Evolutionary conservation across 371 early-diverging fungal species (phyloP), one percentile per base, ranked within the genome.

Genomic region (Catenaria anguillulae): DNA sequence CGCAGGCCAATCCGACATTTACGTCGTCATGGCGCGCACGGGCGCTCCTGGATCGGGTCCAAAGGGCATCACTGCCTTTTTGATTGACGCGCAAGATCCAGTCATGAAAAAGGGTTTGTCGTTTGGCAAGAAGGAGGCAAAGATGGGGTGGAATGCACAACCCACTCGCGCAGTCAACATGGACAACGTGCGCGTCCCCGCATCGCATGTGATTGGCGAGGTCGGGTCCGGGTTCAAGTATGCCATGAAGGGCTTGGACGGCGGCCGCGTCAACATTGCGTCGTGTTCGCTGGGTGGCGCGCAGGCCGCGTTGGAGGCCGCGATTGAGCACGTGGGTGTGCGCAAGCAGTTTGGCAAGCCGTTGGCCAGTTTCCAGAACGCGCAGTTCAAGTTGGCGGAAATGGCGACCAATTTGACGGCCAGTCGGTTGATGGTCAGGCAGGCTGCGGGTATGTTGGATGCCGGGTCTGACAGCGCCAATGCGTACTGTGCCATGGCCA

Each of bases 91-190:
- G 68, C 76, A 68, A 8, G 72, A 74, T 33, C 73, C 74, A 36
- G 37, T 37, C 8, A 8, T 3, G 2, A 29, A 29, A 17, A 29
- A 26, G 13, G 84, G 84, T 1, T 56, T 83, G 35, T 69, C 69
- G 56, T 83, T 83, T 73, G 84, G 84, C 43, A 80, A 81, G 69
- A 83, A 83, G 69, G 84, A 83, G 66, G 64, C 66, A 59, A 83
- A 83, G 69, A 63, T 83, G 36, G 84, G 83, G 29, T 82, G 82
- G 83, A 78, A 77, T 63, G 77, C 75, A 24, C 80, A 83, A 65
- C 79, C 80, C 1, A 83, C 81, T 2, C 60, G 70, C 31, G 58
- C 58, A 24, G 58, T 58, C 36, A 58, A 33, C 36, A 40, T 58
- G 40, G 65, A 65, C n/a, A 77, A 83, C 66, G 74, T 76, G 60